These are phyloP conservation scores for Pisolithus microcarpus DNA, from an alignment of 768 basidiomycete genomes.

Conservation along the genomic window DNA sequence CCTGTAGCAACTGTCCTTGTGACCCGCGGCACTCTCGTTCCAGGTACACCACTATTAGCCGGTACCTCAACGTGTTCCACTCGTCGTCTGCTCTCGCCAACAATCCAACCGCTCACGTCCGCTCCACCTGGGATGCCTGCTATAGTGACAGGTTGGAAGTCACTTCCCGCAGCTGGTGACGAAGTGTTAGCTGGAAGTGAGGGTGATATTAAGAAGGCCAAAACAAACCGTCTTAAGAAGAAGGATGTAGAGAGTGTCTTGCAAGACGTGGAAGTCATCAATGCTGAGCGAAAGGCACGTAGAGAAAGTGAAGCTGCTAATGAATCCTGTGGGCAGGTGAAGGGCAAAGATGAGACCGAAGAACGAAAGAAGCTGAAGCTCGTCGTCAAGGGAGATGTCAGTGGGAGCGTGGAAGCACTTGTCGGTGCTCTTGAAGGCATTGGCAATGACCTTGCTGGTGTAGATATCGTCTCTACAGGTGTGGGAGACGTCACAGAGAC, in stretches of 20 bases:
- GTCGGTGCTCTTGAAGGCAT: slow-evolving; percentile 80
- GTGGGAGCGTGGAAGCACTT: slow-evolving; percentile 94
- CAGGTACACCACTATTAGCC: slow-evolving; percentile 70
- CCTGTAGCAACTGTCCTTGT: slow-evolving; percentile 87
- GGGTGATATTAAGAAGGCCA: slow-evolving; percentile 77
- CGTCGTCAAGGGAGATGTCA: slow-evolving; percentile 91
- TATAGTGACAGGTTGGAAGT: slow-evolving; percentile 92
- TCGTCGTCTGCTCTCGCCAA: slow-evolving; percentile 71
- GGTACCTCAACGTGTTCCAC: slow-evolving; percentile 77
- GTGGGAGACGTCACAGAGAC: slow-evolving; percentile 89
- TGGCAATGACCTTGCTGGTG: slow-evolving; percentile 78
- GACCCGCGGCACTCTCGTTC: slow-evolving; percentile 66
- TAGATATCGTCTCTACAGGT: slow-evolving; percentile 71
- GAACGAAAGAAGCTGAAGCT: slow-evolving; percentile 62
- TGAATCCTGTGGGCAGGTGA: slow-evolving; percentile 5
- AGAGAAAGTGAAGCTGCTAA: slow-evolving; percentile 20
- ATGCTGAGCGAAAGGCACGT: slow-evolving; percentile 49
- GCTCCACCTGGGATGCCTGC: slow-evolving; percentile 86
- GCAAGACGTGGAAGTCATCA: slow-evolving; percentile 79
- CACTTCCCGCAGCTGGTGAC: slow-evolving; percentile 84
- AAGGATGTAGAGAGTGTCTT: slow-evolving; percentile 59
- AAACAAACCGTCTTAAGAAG: slow-evolving; percentile 69
- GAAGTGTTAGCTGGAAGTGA: slow-evolving; percentile 82
- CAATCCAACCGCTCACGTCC: slow-evolving; percentile 51
- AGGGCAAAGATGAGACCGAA: slow-evolving; percentile 9